Base-by-base conservation (phyloP, 2,329 filamentous ascomycete genomes). In the Pseudogymnoascus sp. region DNA sequence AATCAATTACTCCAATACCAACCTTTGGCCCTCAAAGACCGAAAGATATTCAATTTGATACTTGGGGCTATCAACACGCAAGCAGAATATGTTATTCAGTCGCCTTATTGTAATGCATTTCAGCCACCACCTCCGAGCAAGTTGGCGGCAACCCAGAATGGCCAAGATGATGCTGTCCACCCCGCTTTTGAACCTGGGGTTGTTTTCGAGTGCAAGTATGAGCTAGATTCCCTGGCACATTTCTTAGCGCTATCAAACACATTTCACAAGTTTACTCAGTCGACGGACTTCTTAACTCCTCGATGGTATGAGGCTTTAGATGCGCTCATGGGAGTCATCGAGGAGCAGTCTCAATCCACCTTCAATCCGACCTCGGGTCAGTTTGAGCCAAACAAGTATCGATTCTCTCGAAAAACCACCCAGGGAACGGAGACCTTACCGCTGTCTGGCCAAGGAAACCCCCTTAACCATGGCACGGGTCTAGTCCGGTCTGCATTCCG, bases 201-300 rank as follows among this genome's bases (percentile, higher is more conserved):
- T 59, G 95, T 99, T 3, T 99, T 97, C 68, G 95, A 99, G 76
- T 99, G 95, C 84, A 99, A 99, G 77, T 99, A 97, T 76, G 95
- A 99, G 78, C 86, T 99, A 21, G 95, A 99, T 77, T 97, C 93
- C 7, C 81, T 99, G 0, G 95, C 93, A 0, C 88, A 96, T 72
- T 99, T 99, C 74, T 82, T 99, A 5, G 86, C 89, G 0, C 78
- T 99, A 1, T 85, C 83, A 16, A 97, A 96, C 70, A 87, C 96
- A 69, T 97, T 96, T 76, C 83, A 95, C 76, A 85, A 89, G 40
- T 83, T 90, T 71, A 96, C 91, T 0, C 82, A 82, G 1, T 93
- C 90, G 0, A 88, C 82, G 0, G 88, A 88, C 1, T 97, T 96
- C 72, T 73, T 97, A 38, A 93, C 84, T 2, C 75, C 81, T 5